phyloP scores from a whole-genome alignment of 345 rosid species.

The Aurinia saxatilis region DNA sequence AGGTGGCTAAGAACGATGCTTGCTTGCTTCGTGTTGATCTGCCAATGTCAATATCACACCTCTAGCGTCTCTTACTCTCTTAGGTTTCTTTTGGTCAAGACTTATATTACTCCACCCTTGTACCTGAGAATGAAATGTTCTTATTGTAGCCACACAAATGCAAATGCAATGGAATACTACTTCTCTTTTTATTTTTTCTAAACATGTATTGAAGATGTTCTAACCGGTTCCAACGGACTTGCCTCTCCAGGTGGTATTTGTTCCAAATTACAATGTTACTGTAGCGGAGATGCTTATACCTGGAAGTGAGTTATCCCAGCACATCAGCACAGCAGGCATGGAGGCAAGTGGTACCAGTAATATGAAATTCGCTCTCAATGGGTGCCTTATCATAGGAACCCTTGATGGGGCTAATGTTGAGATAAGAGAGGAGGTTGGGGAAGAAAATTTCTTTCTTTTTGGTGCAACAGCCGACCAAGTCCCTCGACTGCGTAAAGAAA shows the following conservation, averaged over 20 bases:
- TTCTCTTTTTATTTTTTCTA: not conserved
- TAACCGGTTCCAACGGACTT: not conserved
- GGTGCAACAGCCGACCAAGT: conserved; percentile 94
- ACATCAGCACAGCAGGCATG: conserved; percentile 99
- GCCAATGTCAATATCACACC: not conserved
- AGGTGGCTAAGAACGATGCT: not conserved
- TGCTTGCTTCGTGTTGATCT: not conserved
- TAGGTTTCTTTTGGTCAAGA: conserved; percentile 4
- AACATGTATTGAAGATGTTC: not conserved
- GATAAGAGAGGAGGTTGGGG: conserved; percentile 87
- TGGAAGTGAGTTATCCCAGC: conserved; percentile 95
- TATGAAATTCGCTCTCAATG: conserved; percentile 94
- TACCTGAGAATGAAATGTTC: not conserved
- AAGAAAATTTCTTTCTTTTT: conserved; percentile 88
- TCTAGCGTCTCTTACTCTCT: not conserved
- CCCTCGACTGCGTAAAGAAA: conserved; percentile 69
- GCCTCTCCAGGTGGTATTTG: conserved; percentile 69
- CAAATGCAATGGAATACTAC: not conserved
- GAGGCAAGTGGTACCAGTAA: conserved; percentile 99
- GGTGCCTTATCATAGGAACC: conserved; percentile 96
- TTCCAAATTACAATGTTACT: conserved; percentile 95
- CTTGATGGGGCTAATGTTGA: conserved; percentile 97
- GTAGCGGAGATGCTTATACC: conserved; percentile 95
- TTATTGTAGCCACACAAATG: not conserved
- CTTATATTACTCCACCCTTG: not conserved